A percentile compares a stretch with the other conserved stretches of the same genome.
These are phyloP conservation scores for Helicocarpus griseus DNA, from an alignment of 2,329 filamentous ascomycete genomes.

Conservation along the genomic window DNA sequence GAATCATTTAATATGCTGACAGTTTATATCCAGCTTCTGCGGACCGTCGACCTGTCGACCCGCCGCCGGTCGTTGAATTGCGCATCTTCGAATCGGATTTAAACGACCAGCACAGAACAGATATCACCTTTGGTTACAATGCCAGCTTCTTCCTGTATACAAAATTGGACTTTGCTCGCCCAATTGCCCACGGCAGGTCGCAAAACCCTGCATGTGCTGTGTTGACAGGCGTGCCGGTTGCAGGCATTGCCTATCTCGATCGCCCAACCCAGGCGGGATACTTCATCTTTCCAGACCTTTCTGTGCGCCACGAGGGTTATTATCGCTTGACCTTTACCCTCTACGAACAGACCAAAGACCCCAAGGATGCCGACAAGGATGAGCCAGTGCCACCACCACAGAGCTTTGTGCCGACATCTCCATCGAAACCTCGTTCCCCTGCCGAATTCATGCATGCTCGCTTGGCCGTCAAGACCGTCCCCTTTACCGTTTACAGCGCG, in stretches of 20 bases:
- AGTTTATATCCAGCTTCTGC: conserved; percentile 54
- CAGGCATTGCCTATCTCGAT: conserved; percentile 92
- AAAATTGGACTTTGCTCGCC: conserved; percentile 76
- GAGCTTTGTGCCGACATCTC: conserved; percentile 18
- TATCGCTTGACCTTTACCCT: conserved; percentile 88
- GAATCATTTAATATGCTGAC: conserved; percentile 10
- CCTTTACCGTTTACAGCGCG: conserved; percentile 86
- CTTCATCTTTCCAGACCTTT: conserved; percentile 95
- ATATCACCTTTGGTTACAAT: conserved; percentile 84
- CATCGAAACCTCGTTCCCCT: conserved; percentile 32
- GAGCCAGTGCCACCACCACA: conserved; percentile 30
- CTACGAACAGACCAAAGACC: conserved; percentile 86
- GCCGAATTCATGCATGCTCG: conserved; percentile 66
- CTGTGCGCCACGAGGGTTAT: conserved; percentile 86
- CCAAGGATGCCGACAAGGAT: conserved; percentile 61
- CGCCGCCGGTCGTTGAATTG: conserved; percentile 87
- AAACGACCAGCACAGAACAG: conserved; percentile 50
- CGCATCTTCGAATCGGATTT: conserved; percentile 63
- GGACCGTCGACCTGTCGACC: conserved; percentile 86
- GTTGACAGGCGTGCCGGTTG: conserved; percentile 86
- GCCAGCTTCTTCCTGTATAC: conserved; percentile 97
- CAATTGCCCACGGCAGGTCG: conserved; percentile 68
- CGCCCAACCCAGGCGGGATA: conserved; percentile 72
- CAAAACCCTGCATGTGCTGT: conserved; percentile 66
- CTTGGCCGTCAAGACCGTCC: conserved; percentile 77